Percentiles rank a stretch among this genome's conserved stretches.
Evolutionary conservation across 164 flowering plant species (phyloP).

Genomic region (Akebia trifoliata): DNA sequence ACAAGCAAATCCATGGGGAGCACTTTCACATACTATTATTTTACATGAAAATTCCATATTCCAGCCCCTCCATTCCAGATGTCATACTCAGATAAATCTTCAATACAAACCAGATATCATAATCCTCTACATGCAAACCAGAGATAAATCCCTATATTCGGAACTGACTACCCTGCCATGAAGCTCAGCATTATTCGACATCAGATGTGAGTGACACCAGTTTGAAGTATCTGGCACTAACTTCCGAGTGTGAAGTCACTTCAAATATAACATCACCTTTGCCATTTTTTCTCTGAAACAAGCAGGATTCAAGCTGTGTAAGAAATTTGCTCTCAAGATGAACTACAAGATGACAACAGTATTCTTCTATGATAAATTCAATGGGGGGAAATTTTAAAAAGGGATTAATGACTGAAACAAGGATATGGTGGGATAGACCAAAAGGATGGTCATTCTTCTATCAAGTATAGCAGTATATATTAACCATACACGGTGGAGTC

Average conservation of each 20-base stretch:
- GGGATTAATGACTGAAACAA: too few species aligned
- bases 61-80: not conserved
- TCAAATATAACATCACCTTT: slow-evolving; percentile 36
- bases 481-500: too few species aligned
- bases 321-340: slow-evolving; percentile 1
- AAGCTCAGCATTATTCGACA: slow-evolving; percentile 9
- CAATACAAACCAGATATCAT: not conserved
- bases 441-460: too few species aligned
- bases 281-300: slow-evolving; percentile 76
- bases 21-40: slow-evolving; percentile 1
- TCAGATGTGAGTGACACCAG: slow-evolving; percentile 4
- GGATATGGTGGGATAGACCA: too few species aligned
- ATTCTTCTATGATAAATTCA: too few species aligned
- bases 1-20: slow-evolving; percentile 5
- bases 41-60: slow-evolving; percentile 9
- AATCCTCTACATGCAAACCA: slow-evolving; percentile 1
- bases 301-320: not conserved
- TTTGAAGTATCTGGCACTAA: not conserved
- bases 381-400: too few species aligned
- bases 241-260: not conserved
- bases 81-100: not conserved
- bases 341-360: not conserved
- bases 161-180: not conserved
- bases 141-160: not conserved
- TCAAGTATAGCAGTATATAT: too few species aligned